phyloP scores from a whole-genome alignment of 768 basidiomycete genomes.

The Rhodosporidiobolus odoratus region DNA sequence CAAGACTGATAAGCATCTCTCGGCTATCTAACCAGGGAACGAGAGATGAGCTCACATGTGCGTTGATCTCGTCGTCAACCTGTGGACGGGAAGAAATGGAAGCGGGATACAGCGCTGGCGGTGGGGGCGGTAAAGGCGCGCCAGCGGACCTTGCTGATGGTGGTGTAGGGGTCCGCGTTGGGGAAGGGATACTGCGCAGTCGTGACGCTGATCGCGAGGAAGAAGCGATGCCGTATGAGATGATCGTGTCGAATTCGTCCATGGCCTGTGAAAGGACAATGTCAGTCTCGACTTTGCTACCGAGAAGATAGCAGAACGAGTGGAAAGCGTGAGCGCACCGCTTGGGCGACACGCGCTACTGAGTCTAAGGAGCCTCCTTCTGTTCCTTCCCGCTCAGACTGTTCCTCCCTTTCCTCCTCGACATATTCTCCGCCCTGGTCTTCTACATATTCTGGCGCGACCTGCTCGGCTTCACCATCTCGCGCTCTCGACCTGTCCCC shows the following conservation, averaged over 20 bases:
- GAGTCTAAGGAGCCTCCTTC: conserved; percentile 18
- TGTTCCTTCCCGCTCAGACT: background rate
- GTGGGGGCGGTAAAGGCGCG: background rate
- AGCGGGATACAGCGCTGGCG: background rate
- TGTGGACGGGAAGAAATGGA: rapidly evolving
- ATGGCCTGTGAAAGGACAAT: background rate
- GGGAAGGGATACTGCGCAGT: background rate
- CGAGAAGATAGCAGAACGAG: background rate
- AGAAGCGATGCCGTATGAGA: conserved; percentile 1
- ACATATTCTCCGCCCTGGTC: background rate
- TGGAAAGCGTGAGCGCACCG: background rate
- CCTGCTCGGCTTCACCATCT: background rate
- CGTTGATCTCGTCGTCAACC: background rate
- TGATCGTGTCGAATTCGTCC: conserved; percentile 15
- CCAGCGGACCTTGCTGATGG: background rate
- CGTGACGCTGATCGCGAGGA: background rate
- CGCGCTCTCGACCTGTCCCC: too few relatives aligned
- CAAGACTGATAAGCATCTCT: too few relatives aligned
- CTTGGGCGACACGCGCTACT: conserved; percentile 15
- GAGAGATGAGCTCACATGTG: background rate
- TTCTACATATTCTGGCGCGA: background rate
- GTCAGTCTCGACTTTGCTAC: background rate
- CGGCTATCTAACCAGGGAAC: too few relatives aligned
- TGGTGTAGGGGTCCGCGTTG: background rate
- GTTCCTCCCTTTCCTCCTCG: background rate